Percentiles rank a stretch among this genome's conserved stretches.
Conservation (phyloP, 129 eudicot genomes). For the Glebionis coronaria region DNA sequence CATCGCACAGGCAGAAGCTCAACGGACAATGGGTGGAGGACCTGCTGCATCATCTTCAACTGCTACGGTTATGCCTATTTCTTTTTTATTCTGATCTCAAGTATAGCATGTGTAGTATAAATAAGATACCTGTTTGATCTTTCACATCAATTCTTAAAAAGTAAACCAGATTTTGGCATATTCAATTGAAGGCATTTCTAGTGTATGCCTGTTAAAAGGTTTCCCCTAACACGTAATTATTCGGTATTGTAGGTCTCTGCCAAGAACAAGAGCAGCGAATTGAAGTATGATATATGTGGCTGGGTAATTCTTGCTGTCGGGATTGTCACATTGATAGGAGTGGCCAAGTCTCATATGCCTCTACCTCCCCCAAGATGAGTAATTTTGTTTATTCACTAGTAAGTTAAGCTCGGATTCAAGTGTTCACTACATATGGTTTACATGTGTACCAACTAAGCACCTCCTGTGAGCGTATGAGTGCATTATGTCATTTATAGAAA, state of each 20-base stretch:
- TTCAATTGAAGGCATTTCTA: too few relatives aligned
- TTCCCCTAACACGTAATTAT: not conserved
- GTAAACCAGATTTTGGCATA: not conserved
- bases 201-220: not conserved
- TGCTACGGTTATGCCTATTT: too few relatives aligned
- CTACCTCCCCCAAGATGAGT: slow-evolving; percentile 49
- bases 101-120: too few relatives aligned
- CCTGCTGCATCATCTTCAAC: too few relatives aligned
- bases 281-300: slow-evolving; percentile 52
- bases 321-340: slow-evolving; percentile 51
- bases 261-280: slow-evolving; percentile 46
- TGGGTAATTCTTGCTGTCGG: slow-evolving; percentile 63
- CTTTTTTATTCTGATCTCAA: too few relatives aligned
- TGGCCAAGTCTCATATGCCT: slow-evolving; percentile 47
- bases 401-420: slow-evolving; percentile 24
- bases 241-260: slow-evolving; percentile 32
- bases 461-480: slow-evolving; percentile 23
- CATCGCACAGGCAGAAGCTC: slow-evolving; percentile 38
- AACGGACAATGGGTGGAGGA: slow-evolving; percentile 35
- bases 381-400: slow-evolving; percentile 3
- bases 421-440: slow-evolving; percentile 19
- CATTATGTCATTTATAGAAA: slow-evolving; percentile 17
- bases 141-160: not conserved
- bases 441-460: slow-evolving; percentile 15
- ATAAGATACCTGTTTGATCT: too few relatives aligned